Evolutionary conservation across 2,329 filamentous ascomycete species (phyloP), one percentile per base, ranked within the genome.

Genomic region (Aspergillus bombycis): DNA sequence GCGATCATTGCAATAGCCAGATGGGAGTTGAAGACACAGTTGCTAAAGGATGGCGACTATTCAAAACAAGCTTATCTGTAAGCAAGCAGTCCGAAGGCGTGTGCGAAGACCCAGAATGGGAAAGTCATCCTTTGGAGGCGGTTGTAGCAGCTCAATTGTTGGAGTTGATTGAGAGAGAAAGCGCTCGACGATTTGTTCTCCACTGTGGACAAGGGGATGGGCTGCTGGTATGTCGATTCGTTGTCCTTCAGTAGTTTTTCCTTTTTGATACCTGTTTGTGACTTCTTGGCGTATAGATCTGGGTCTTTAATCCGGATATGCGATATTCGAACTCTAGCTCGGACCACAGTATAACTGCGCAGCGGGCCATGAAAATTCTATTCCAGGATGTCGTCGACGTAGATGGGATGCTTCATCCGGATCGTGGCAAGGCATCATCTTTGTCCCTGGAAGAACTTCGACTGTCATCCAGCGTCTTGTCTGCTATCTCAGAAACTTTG

Each of bases 261-360:
- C n/a, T 14, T 19, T 19, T 30, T 32, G 8, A 34, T 34, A 8
- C 36, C 8, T 19, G 52, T 30, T 21, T 54, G 30, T 43, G 36
- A n/a, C 36, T 59, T 16, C 62, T 21, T 11, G 19, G 8, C 32
- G 61, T 56, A 46, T 53, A 85, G 74, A 67, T 88, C 32, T 89
- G 86, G 87, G 78, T 86, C 60, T 89, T 89, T 74, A 86, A 87
- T 9, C 85, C 86, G 0, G 83, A 87, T 62, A 78, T 89, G 46
- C 80, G 81, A 57, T 85, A 87, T 66, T 86, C 86, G 1, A 84
- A 80, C 11, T 82, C 81, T 11, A 71, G 68, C 50, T n/a, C 66
- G 11, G 63, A 70, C 1, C 62, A 72, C 11, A 74, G 60, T 41
- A 68, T 75, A 10, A 76, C 81, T 50, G 69, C 74, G 3, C 76